phyloP scores from a whole-genome alignment of 1,139 yeast species.

The Schizosaccharomyces versatilis region DNA sequence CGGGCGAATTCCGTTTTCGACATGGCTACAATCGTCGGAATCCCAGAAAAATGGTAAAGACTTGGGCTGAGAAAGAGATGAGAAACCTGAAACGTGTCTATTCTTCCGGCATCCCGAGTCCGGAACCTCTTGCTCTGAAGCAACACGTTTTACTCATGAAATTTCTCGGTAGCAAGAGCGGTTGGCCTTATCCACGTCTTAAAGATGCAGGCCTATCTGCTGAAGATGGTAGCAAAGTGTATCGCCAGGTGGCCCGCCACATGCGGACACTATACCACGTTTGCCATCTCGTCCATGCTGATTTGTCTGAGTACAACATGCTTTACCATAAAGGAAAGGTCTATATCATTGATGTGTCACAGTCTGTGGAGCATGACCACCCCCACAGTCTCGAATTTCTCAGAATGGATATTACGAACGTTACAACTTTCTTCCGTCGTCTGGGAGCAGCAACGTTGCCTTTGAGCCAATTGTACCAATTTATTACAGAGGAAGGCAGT shows the following conservation, averaged over 20 bases:
- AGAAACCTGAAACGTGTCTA: constrained; percentile 69
- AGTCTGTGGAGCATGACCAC: constrained; percentile 92
- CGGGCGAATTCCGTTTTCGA: constrained; percentile 84
- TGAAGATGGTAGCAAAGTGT: constrained; percentile 44
- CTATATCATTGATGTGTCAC: constrained; percentile 89
- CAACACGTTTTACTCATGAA: constrained; percentile 92
- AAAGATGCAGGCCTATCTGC: constrained; percentile 30
- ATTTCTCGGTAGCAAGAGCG: constrained; percentile 45
- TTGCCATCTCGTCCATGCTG: constrained; percentile 88
- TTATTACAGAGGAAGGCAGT: constrained; percentile 26
- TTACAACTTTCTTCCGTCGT: constrained; percentile 63
- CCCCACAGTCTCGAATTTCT: constrained; percentile 89
- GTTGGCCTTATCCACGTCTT: constrained; percentile 24
- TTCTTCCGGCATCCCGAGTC: constrained; percentile 65
- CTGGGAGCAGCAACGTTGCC: constrained; percentile 57
- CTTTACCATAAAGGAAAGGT: constrained; percentile 54
- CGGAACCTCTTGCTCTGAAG: constrained; percentile 71
- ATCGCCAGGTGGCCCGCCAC: constrained; percentile 57
- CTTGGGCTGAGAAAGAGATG: constrained; percentile 97
- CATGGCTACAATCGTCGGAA: constrained; percentile 67
- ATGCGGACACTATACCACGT: constrained; percentile 73
- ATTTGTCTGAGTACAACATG: constrained; percentile 84
- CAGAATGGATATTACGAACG: constrained; percentile 92
- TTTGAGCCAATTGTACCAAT: constrained; percentile 61
- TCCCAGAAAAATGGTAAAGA: constrained; percentile 89